Percentiles rank a stretch among this genome's conserved stretches.
phyloP scores from a whole-genome alignment of 768 basidiomycete species.

The Tylopilus felleus region DNA sequence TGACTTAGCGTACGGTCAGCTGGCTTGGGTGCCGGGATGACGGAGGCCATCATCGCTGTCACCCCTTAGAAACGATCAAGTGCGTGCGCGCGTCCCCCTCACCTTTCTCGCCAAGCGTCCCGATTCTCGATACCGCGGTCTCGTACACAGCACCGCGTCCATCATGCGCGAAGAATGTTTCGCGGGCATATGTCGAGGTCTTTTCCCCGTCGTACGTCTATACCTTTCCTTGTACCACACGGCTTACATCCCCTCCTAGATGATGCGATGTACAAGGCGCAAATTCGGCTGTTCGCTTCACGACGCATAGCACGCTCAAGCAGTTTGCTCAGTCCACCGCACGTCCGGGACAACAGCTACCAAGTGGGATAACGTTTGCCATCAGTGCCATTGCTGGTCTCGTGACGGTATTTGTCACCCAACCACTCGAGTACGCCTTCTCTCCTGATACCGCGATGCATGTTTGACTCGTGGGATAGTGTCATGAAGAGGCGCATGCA shows the following conservation, averaged over 20 bases:
- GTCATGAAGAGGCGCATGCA: conserved; percentile 99
- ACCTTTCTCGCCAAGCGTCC: conserved; percentile 53
- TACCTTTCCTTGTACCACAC: too few relatives aligned
- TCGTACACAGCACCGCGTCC: conserved; percentile 76
- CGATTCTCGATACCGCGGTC: too few relatives aligned
- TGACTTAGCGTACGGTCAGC: conserved; percentile 38
- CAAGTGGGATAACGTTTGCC: conserved; percentile 85
- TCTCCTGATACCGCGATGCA: background rate
- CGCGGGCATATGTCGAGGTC: conserved; percentile 76
- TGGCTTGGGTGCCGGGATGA: conserved; percentile 85
- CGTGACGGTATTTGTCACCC: conserved; percentile 90
- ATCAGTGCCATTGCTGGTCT: conserved; percentile 93
- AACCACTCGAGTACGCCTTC: conserved; percentile 70
- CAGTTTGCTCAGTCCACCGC: conserved; percentile 84
- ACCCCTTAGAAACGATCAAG: conserved; percentile 99
- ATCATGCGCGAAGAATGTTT: conserved; percentile 88
- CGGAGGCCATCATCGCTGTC: conserved; percentile 90
- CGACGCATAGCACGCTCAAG: conserved; percentile 91
- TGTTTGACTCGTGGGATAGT: conserved; percentile 37
- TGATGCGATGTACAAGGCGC: conserved; percentile 98
- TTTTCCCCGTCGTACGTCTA: conserved; percentile 84
- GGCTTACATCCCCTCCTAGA: conserved; percentile 41
- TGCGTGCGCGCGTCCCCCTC: conserved; percentile 34
- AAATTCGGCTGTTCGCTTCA: conserved; percentile 95
- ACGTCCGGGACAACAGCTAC: conserved; percentile 79